These are phyloP conservation scores for Nyssa sinensis DNA, from an alignment of 148 eudicot genomes.

Conservation along the genomic window DNA sequence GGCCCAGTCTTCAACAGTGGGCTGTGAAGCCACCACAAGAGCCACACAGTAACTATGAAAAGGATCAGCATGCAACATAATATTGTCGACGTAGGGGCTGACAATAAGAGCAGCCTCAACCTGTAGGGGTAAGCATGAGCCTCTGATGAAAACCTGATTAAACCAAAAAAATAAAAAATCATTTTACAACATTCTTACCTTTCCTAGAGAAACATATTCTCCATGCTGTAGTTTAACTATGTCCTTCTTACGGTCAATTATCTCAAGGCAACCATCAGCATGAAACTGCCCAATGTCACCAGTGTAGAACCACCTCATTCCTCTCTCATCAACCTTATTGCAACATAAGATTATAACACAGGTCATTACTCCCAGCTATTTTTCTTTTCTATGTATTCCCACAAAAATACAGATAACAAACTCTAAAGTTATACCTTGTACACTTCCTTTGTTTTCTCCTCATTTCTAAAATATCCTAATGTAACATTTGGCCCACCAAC, in stretches of 20 bases:
- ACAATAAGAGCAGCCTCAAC: slow-evolving; percentile 72
- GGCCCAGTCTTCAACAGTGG: slow-evolving; percentile 70
- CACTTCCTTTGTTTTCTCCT: slow-evolving; percentile 80
- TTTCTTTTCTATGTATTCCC: neutral
- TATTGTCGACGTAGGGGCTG: slow-evolving; percentile 73
- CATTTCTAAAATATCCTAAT: slow-evolving; percentile 80
- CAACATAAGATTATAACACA: neutral
- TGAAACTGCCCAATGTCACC: slow-evolving; percentile 91
- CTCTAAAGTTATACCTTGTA: slow-evolving; percentile 84
- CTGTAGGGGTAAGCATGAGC: slow-evolving; percentile 37
- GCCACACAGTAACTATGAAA: slow-evolving; percentile 82
- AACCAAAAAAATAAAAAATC: neutral
- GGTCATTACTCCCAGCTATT: neutral
- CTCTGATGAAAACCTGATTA: neutral
- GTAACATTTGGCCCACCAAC: slow-evolving; percentile 93
- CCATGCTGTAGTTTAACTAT: slow-evolving; percentile 96
- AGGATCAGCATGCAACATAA: slow-evolving; percentile 85
- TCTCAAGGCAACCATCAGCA: slow-evolving; percentile 93
- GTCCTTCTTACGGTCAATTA: slow-evolving; percentile 91
- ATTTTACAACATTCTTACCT: slow-evolving; percentile 43
- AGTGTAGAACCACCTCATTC: slow-evolving; percentile 94
- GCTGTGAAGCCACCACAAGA: slow-evolving; percentile 72
- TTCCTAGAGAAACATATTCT: slow-evolving; percentile 89
- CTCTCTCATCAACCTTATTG: slow-evolving; percentile 81
- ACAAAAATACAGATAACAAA: slow-evolving; percentile 2